phyloP scores from a whole-genome alignment of 2,329 filamentous ascomycete genomes.

The Penicillium sp. region DNA sequence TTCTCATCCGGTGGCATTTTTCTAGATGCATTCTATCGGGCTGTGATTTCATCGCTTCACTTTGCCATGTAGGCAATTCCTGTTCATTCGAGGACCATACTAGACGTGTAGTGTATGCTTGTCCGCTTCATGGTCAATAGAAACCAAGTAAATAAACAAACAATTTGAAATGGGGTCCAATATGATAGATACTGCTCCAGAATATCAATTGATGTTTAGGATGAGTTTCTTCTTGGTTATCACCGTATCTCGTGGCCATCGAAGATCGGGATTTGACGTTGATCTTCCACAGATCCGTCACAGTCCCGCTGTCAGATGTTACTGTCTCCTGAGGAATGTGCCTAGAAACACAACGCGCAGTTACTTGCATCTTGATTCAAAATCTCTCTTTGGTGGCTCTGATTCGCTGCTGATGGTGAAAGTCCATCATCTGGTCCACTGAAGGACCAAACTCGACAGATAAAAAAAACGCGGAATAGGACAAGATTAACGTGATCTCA shows the following conservation, averaged over 20 bases:
- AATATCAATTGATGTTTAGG: neutral
- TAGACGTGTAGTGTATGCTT: neutral
- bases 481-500: constrained; percentile 21
- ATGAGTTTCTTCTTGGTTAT: neutral
- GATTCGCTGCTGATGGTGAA: constrained; percentile 16
- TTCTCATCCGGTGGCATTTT: neutral
- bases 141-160: neutral
- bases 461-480: constrained; percentile 2
- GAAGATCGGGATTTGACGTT: constrained; percentile 12
- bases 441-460: neutral
- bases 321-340: constrained; percentile 26
- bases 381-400: neutral
- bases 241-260: constrained; percentile 10
- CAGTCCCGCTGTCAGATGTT: constrained; percentile 21
- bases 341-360: constrained; percentile 21
- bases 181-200: neutral
- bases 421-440: neutral
- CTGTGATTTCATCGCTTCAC: constrained; percentile 7
- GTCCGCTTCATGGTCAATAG: neutral
- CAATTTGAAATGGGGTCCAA: neutral
- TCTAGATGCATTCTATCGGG: constrained; percentile 4
- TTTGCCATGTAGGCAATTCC: neutral
- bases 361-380: neutral
- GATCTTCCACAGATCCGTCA: constrained; percentile 32
- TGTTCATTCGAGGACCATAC: neutral